These are phyloP conservation scores for Amanita rimosa DNA, from an alignment of 768 basidiomycete genomes.

Conservation along the genomic window DNA sequence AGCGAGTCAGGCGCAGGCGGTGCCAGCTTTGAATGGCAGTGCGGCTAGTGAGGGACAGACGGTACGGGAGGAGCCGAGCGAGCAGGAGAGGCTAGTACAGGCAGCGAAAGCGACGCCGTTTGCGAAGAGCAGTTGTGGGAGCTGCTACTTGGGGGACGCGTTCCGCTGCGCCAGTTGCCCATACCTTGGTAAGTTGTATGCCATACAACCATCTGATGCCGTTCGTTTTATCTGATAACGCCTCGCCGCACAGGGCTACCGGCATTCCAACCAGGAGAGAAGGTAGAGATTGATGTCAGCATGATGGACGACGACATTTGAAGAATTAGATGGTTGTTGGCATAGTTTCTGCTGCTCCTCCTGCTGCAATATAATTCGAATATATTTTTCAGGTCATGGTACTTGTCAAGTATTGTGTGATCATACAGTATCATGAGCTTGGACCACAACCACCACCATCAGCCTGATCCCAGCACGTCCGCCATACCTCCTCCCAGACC, in stretches of 20 bases:
- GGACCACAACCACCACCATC: background rate
- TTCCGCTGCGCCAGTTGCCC: slow-evolving; percentile 96
- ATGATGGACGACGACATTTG: slow-evolving; percentile 72
- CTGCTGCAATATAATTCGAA: background rate
- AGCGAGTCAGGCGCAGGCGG: slow-evolving; percentile 21
- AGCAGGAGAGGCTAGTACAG: slow-evolving; percentile 51
- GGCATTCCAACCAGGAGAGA: slow-evolving; percentile 97
- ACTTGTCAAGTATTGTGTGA: too few relatives aligned
- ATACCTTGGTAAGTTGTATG: slow-evolving; percentile 76
- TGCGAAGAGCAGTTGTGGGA: slow-evolving; percentile 95
- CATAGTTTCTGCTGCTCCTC: too few relatives aligned
- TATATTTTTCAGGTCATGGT: too few relatives aligned
- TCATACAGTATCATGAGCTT: background rate
- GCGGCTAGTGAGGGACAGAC: background rate
- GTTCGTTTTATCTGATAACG: background rate
- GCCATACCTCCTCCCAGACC: slow-evolving; percentile 12
- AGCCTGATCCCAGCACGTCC: slow-evolving; percentile 8
- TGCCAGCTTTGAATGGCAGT: background rate
- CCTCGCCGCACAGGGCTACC: slow-evolving; percentile 62
- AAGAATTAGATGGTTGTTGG: slow-evolving; percentile 6
- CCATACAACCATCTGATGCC: background rate
- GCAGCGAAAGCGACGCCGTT: slow-evolving; percentile 69
- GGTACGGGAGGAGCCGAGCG: slow-evolving; percentile 16
- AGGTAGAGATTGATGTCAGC: slow-evolving; percentile 82
- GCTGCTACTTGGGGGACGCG: slow-evolving; percentile 95